These are phyloP conservation scores for Syzygium aromaticum DNA, from an alignment of 345 rosid species.

Conservation along the genomic window DNA sequence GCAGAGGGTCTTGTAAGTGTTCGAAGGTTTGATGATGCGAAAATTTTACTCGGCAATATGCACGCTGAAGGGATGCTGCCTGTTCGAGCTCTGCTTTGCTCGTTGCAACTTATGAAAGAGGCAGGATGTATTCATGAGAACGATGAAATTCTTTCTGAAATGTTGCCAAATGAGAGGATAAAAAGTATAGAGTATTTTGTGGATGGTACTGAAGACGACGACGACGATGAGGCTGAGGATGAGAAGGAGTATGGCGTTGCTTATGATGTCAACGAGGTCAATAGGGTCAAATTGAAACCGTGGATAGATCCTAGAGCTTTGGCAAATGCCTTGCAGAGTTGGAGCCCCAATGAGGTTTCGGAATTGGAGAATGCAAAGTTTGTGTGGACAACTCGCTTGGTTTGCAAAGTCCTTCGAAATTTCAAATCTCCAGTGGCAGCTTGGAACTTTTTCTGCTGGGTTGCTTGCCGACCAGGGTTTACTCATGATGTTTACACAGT, in stretches of 20 bases:
- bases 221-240: conserved; percentile 7
- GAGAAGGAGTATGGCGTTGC: not conserved
- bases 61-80: conserved; percentile 59
- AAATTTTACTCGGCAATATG: conserved; percentile 57
- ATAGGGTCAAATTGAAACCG: conserved; percentile 51
- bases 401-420: conserved; percentile 73
- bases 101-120: conserved; percentile 47
- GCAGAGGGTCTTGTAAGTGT: conserved; percentile 41
- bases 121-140: conserved; percentile 52
- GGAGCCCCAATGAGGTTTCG: conserved; percentile 59
- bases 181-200: conserved; percentile 25
- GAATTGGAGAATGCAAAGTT: conserved; percentile 56
- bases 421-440: conserved; percentile 62
- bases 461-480: conserved; percentile 75
- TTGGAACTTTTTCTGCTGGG: conserved; percentile 94
- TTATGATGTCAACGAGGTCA: conserved; percentile 4
- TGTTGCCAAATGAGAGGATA: conserved; percentile 70
- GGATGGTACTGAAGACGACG: conserved; percentile 10
- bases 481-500: conserved; percentile 69
- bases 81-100: conserved; percentile 37
- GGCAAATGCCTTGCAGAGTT: conserved; percentile 54
- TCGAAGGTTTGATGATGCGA: conserved; percentile 41
- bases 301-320: conserved; percentile 89
- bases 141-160: conserved; percentile 39
- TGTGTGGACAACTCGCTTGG: conserved; percentile 82